Percentiles rank a stretch among this genome's conserved stretches.
Conservation (phyloP, 2,329 filamentous ascomycete genomes). For the Neurospora crassa region DNA sequence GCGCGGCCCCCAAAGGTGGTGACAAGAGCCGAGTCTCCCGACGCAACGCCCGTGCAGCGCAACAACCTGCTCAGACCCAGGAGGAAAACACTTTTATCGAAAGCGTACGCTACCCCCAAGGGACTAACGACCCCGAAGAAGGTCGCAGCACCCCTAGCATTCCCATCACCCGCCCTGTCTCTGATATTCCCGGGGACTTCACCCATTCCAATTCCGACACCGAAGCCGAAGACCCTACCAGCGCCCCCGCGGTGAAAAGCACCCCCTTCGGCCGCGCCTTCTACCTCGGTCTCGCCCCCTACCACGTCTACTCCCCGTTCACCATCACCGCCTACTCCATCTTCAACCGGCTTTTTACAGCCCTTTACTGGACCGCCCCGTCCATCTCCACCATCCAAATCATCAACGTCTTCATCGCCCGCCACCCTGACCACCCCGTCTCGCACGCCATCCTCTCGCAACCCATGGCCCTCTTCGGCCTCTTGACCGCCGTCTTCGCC, state of each 20-base stretch:
- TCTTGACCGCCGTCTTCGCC: conserved; percentile 31
- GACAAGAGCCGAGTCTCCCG: not conserved
- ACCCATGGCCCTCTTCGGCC: conserved; percentile 28
- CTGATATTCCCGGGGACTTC: not conserved
- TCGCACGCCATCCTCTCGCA: conserved; percentile 18
- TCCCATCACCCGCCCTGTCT: not conserved
- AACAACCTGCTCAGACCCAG: not conserved
- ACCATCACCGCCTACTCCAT: conserved; percentile 41
- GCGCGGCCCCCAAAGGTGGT: not conserved
- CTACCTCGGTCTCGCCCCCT: conserved; percentile 39
- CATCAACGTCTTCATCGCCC: conserved; percentile 20
- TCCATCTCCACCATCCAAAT: conserved; percentile 39
- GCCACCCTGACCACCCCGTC: conserved; percentile 19
- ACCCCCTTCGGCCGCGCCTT: conserved; percentile 47
- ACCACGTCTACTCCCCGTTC: conserved; percentile 37
- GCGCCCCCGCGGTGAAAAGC: conserved; percentile 5
- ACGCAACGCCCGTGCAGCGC: not conserved
- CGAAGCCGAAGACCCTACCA: not conserved
- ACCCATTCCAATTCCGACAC: not conserved
- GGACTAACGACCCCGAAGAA: not conserved
- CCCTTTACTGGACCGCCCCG: conserved; percentile 41
- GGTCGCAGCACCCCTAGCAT: not conserved
- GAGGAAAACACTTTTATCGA: not conserved
- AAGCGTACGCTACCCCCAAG: not conserved
- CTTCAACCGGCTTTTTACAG: conserved; percentile 33